Evolutionary conservation across 1,284 basidiomycete genomes (phyloP).

Genomic region (Cerrena zonata): DNA sequence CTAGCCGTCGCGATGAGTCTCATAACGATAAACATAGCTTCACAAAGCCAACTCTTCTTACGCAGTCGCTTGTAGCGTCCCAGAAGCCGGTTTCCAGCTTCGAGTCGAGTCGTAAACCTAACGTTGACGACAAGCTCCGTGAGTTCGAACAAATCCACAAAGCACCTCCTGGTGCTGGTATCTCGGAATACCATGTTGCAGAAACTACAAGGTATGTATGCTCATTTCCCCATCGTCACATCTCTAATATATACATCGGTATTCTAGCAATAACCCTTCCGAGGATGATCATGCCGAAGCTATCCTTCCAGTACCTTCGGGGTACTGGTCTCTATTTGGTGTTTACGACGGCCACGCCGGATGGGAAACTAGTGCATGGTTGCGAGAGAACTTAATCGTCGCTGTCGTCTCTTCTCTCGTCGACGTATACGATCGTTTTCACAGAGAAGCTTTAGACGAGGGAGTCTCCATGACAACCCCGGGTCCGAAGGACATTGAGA

Average conservation of each 20-base stretch:
- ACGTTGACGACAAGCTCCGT: neutral
- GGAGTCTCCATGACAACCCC: constrained; percentile 4
- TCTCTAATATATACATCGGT: neutral
- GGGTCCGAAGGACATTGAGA: constrained; percentile 17
- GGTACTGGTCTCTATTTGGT: constrained; percentile 29
- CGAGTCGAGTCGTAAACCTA: neutral
- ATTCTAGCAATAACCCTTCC: constrained; percentile 23
- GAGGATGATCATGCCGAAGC: constrained; percentile 27
- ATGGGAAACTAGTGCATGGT: constrained; percentile 27
- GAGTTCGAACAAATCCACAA: constrained; percentile 6
- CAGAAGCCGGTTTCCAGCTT: neutral
- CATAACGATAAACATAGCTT: neutral
- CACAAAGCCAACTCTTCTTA: neutral
- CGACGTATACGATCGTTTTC: constrained; percentile 20
- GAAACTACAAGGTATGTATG: constrained; percentile 16
- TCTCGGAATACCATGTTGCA: constrained; percentile 15
- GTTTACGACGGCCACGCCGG: constrained; percentile 29
- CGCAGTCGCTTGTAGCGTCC: neutral
- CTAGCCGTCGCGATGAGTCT: neutral
- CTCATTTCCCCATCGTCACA: neutral
- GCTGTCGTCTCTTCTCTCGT: constrained; percentile 25
- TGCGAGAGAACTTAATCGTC: constrained; percentile 25
- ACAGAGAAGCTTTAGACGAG: too few species aligned
- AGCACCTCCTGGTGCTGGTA: constrained; percentile 7
- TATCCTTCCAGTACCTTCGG: constrained; percentile 20